Percentiles rank a stretch among this genome's conserved stretches.
phyloP scores from a whole-genome alignment of 2,329 filamentous ascomycete genomes.

The Fusarium pilosicola region DNA sequence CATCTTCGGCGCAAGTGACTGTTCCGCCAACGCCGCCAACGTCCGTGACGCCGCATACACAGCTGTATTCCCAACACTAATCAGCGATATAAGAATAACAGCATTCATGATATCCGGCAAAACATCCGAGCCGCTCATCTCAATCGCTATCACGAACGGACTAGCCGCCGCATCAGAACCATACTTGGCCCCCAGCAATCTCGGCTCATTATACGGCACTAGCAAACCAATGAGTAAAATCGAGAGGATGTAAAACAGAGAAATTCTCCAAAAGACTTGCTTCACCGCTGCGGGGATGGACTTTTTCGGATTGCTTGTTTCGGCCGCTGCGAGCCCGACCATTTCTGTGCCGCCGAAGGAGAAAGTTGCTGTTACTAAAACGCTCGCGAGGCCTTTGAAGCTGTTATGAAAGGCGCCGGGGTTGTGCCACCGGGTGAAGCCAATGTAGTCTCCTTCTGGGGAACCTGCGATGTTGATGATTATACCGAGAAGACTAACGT shows the following conservation, averaged over 20 bases:
- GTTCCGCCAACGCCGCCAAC: constrained; percentile 55
- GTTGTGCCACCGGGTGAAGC: constrained; percentile 76
- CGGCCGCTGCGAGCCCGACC: constrained; percentile 79
- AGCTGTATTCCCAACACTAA: constrained; percentile 90
- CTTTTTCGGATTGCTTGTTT: constrained; percentile 80
- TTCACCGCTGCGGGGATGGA: constrained; percentile 87
- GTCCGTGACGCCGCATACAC: constrained; percentile 86
- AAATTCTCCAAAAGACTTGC: constrained; percentile 94
- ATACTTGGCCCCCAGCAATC: constrained; percentile 66
- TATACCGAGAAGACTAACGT: constrained; percentile 78
- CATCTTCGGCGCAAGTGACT: constrained; percentile 79
- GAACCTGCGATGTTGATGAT: constrained; percentile 85
- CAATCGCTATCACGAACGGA: constrained; percentile 92
- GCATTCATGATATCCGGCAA: constrained; percentile 91
- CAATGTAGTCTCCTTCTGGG: constrained; percentile 78
- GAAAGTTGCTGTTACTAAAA: constrained; percentile 80
- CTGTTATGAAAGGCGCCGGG: constrained; percentile 85
- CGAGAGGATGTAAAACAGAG: constrained; percentile 87
- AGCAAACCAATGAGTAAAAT: constrained; percentile 83
- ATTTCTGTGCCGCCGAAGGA: constrained; percentile 80
- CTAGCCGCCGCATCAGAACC: constrained; percentile 77
- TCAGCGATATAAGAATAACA: constrained; percentile 91
- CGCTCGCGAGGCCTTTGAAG: constrained; percentile 82
- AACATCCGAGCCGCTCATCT: constrained; percentile 80
- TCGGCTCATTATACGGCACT: constrained; percentile 75